Evolutionary conservation across 495 filamentous ascomycete species (phyloP).

Genomic region (Aspergillus bridgeri): DNA sequence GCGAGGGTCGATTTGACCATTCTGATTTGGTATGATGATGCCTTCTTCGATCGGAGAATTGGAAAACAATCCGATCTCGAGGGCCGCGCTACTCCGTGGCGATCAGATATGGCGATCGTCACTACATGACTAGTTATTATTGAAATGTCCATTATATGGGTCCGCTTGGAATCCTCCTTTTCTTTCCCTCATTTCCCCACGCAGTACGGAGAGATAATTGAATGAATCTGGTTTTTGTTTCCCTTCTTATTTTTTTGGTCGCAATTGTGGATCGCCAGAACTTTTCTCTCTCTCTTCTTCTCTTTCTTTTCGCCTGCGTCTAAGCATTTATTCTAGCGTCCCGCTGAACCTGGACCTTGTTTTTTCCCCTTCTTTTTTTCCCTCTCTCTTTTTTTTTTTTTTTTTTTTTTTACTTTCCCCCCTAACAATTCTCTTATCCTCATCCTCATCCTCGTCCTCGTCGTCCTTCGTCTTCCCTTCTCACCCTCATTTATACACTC

Average conservation of each 20-base stretch:
- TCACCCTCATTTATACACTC: neutral
- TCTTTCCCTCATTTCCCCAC: neutral
- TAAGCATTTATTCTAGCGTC: neutral
- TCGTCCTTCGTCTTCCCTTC: slow-evolving; percentile 6
- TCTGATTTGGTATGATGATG: neutral
- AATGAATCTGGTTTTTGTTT: slow-evolving; percentile 1
- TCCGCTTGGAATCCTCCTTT: neutral
- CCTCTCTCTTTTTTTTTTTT: slow-evolving; percentile 1
- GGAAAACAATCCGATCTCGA: neutral
- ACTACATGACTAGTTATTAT: too few relatives aligned
- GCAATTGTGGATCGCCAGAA: neutral
- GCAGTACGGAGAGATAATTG: neutral
- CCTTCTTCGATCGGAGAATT: neutral
- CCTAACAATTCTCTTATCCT: neutral
- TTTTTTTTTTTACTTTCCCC: slow-evolving; percentile 1
- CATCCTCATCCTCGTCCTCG: neutral
- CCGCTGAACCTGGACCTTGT: neutral
- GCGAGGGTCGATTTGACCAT: too few relatives aligned
- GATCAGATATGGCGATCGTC: slow-evolving; percentile 11
- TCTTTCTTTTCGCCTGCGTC: slow-evolving; percentile 10
- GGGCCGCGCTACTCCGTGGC: too few relatives aligned
- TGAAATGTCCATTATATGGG: neutral
- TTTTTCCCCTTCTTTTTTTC: slow-evolving; percentile 1
- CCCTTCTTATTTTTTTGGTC: neutral
- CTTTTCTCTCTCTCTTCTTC: slow-evolving; percentile 7